Evolutionary conservation across 306 rosid genomes (phyloP), one percentile per base, ranked within the genome.

Genomic region (Abrus pulchellus): DNA sequence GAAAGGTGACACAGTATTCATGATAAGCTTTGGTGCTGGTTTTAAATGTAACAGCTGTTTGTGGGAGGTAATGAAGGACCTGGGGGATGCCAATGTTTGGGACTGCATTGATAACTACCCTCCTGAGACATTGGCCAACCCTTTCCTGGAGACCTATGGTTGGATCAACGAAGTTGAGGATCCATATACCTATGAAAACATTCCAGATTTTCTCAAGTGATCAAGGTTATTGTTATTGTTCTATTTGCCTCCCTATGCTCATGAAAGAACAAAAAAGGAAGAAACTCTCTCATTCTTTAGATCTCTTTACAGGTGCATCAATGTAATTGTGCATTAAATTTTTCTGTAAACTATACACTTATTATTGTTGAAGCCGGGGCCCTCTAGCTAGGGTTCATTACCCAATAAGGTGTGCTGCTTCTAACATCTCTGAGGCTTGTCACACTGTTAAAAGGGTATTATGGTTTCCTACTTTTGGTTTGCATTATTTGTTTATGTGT

Each of bases 1-100:
- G 76, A 91, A 85, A 41, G 93, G 92, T 0, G 90, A 91, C 3
- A 92, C 77, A 0, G 86, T 94, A 4, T 69, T 94, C 36, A 94
- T 94, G 98, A 92, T 94, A 80, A 92, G 97, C 72, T 94, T 94
- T 75, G 98, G 98, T 27, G 97, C 94, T 3, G 98, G 98, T 41
- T 94, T 94, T 88, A 94, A 94, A 87, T 94, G 98, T 81, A 91
- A 92, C 63, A 94, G 98, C 83, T 92, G 97, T 70, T 72, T 90
- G 76, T 90, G 94, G 92, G 94, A 94, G 86, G 98, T 92, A 38
- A 57, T 88, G 87, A 88, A 84, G 60, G 98, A 94, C 70, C 5
- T 88, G 29, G 90, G 77, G 2, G 80, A 74, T 7, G 85, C 34
- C 0, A 93, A 93, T 81, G 98, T 88, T 32, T 95, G 99, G 99